phyloP scores from a whole-genome alignment of 768 basidiomycete genomes.

The Mycena epipterygia region DNA sequence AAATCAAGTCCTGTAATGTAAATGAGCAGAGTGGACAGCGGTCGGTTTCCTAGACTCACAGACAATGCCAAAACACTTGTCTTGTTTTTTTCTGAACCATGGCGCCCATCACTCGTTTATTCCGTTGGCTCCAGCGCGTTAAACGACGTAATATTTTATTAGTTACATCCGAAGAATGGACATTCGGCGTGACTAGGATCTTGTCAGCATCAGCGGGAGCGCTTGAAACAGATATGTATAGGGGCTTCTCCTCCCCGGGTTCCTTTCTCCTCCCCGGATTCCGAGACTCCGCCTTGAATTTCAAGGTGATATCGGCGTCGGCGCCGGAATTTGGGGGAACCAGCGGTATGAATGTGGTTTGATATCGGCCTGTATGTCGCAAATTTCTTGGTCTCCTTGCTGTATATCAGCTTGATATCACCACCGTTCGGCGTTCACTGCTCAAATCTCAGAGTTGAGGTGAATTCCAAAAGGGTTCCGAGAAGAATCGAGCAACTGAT shows the following conservation, averaged over 20 bases:
- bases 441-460: conserved; percentile 27
- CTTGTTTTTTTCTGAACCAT: conserved; percentile 22
- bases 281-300: conserved; percentile 20
- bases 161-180: background rate
- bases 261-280: conserved; percentile 26
- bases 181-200: conserved; percentile 26
- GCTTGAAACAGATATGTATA: conserved; percentile 30
- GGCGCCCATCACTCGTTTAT: conserved; percentile 31
- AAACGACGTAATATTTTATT: background rate
- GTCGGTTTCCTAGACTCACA: conserved; percentile 1
- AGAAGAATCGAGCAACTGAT: conserved; percentile 20
- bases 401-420: conserved; percentile 31
- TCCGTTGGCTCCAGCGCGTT: conserved; percentile 27
- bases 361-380: conserved; percentile 30
- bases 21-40: background rate
- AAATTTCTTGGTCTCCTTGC: conserved; percentile 17
- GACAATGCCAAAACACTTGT: conserved; percentile 28
- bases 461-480: conserved; percentile 31
- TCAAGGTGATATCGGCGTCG: conserved; percentile 27
- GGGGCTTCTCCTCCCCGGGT: too few relatives aligned
- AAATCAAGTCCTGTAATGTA: conserved; percentile 30
- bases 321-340: conserved; percentile 29
- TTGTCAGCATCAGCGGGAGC: conserved; percentile 29
- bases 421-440: conserved; percentile 33
- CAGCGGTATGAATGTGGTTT: conserved; percentile 32